Evolutionary conservation across 306 rosid genomes (phyloP), one percentile per base, ranked within the genome.

Genomic region (Prunus mira): DNA sequence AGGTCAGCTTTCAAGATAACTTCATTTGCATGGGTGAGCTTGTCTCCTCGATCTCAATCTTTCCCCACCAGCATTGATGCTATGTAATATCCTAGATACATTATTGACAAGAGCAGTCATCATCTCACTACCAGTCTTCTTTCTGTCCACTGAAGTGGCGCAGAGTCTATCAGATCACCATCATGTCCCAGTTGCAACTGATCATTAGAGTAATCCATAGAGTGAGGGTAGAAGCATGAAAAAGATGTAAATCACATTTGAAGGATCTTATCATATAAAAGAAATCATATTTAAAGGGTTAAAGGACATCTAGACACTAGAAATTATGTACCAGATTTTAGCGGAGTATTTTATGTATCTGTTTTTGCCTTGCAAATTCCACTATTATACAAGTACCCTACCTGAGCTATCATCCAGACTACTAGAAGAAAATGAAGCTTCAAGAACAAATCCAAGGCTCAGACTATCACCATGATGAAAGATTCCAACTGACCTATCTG

Each of bases 391-490:
- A 49, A 57, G 18, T 18, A 66, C 75, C 75, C 65, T 82, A 91
- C 98, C 98, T 87, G 93, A 85, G 86, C 96, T 84, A 60, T 88
- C 96, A 67, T 91, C 98, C 60, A 88, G 67, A 72, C 98, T 91
- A 68, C 94, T 87, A 18, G 94, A 91, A 77, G 98, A 93, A 86
- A 93, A 93, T 6, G 98, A 93, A 55, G 96, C 96, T 78, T 87
- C 97, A 72, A 93, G 88, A 82, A 93, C 93, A 38, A 96, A 93
- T 74, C 96, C 97, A 5, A 96, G 97, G 77, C 98, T 90, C 49
- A 86, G 81, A 79, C 84, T 91, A 81, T 88, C 82, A 71, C 69
- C 82, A 22, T 61, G 82, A 55, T 67, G 80, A 60, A 77, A 82
- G 50, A 75, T 68, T 76, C 83, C 88, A 27, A 67, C 61, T 52